Evolutionary conservation across 495 filamentous ascomycete species (phyloP).

Genomic region (Penicillium lividum): DNA sequence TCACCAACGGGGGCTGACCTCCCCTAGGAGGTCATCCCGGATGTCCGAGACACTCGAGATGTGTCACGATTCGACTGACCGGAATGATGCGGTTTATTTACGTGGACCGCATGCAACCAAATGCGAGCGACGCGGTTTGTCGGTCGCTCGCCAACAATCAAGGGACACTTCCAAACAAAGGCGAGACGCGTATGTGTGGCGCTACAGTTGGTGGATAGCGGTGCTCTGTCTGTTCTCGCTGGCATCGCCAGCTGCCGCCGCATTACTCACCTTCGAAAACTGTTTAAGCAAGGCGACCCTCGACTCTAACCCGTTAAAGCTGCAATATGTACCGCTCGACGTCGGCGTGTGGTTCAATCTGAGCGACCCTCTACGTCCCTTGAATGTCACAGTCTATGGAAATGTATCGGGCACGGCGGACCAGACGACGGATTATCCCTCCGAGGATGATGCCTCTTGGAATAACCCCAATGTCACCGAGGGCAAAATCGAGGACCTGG

Average conservation of each 20-base stretch:
- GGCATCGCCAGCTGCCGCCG: conserved; percentile 46
- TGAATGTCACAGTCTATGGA: conserved; percentile 83
- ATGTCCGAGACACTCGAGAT: conserved; percentile 35
- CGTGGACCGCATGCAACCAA: conserved; percentile 11
- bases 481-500: conserved; percentile 74
- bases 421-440: conserved; percentile 48
- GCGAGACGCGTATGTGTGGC: conserved; percentile 16
- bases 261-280: conserved; percentile 76
- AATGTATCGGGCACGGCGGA: conserved; percentile 74
- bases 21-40: conserved; percentile 50
- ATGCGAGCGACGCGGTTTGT: conserved; percentile 12
- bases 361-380: conserved; percentile 57
- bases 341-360: conserved; percentile 74
- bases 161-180: conserved; percentile 18
- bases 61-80: conserved; percentile 29
- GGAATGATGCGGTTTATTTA: neutral
- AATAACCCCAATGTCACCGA: conserved; percentile 56
- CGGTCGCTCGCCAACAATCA: conserved; percentile 23
- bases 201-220: conserved; percentile 21
- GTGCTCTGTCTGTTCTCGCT: conserved; percentile 26
- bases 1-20: conserved; percentile 47
- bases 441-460: conserved; percentile 51
- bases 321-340: conserved; percentile 81
- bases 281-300: conserved; percentile 67
- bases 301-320: conserved; percentile 48